Evolutionary conservation across 495 filamentous ascomycete species (phyloP), one percentile per base, ranked within the genome.

Genomic region (Pyrenula massariospora): DNA sequence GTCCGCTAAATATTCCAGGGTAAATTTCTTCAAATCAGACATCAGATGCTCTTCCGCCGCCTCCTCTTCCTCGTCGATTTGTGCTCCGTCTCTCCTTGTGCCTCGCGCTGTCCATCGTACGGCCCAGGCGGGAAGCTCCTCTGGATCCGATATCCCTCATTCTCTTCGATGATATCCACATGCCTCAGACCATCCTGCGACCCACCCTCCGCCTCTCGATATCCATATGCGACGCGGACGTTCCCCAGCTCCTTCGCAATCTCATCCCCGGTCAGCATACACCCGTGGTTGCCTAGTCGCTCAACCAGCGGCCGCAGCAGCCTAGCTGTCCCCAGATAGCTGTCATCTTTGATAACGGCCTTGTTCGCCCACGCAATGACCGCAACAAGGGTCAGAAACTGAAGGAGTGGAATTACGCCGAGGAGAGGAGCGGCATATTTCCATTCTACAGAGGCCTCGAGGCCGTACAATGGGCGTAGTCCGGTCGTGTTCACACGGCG

Each of bases 311-410:
- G 22, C 22, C 50, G 50, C 5, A 21, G 22, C 22, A 52, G 50
- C 22, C 22, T 52, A 8, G 50, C 50, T 8, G 22, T 52, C 19
- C 8, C n/a, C 19, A 52, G n/a, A 24, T 52, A 20, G 50, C 19
- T 24, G n/a, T 52, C 50, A 24, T 52, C 50, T 20, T 52, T 52
- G 50, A 52, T 52, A 19, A 52, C 22, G 8, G 50, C 50, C 22
- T 52, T 52, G 50, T 52, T 52, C 10, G 50, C 50, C 50, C 50
- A 52, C 19, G 22, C 22, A 19, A 52, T 52, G 50, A 52, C 50
- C 19, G 50, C 50, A 5, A 24, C 50, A 20, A 52, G 50, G 8
- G 50, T 20, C 50, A 52, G 22, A 19, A 52, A 52, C 10, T 52
- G 50, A 8, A 52, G 8, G 8, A 20, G 10, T 10, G 50, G 50